These are phyloP conservation scores for Cytospora piceicola DNA, from an alignment of 2,329 filamentous ascomycete genomes.

Conservation along the genomic window DNA sequence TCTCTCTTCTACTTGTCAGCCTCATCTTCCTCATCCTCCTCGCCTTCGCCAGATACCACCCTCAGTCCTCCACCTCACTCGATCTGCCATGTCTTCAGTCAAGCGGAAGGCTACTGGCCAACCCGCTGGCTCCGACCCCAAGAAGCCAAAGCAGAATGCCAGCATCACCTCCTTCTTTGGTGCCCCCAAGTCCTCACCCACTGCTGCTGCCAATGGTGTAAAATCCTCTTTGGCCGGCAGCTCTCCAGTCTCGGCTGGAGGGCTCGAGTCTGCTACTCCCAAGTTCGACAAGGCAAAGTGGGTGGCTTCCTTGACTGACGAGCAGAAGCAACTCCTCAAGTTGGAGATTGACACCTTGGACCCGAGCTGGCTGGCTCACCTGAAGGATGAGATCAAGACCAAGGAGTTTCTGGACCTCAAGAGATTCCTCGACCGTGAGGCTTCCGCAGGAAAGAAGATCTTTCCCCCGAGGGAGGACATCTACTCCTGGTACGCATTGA, in stretches of 20 bases:
- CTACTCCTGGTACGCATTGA: slow-evolving; percentile 80
- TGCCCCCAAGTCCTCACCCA: slow-evolving; percentile 59
- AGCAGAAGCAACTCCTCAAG: slow-evolving; percentile 80
- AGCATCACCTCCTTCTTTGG: slow-evolving; percentile 92
- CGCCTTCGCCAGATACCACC: neutral
- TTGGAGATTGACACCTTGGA: slow-evolving; percentile 92
- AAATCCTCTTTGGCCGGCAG: slow-evolving; percentile 26
- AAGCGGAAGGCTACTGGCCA: slow-evolving; percentile 69
- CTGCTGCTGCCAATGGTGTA: slow-evolving; percentile 32
- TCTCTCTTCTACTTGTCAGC: neutral
- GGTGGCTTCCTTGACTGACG: slow-evolving; percentile 76
- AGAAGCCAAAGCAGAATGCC: slow-evolving; percentile 74
- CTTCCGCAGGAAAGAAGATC: slow-evolving; percentile 72
- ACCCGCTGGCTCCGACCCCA: slow-evolving; percentile 54
- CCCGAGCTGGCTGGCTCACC: slow-evolving; percentile 84
- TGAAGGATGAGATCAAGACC: slow-evolving; percentile 83
- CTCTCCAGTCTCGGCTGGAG: slow-evolving; percentile 33
- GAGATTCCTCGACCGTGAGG: slow-evolving; percentile 80
- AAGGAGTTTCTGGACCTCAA: slow-evolving; percentile 87
- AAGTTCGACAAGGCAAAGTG: slow-evolving; percentile 91
- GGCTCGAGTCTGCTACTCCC: slow-evolving; percentile 40
- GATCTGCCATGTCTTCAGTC: slow-evolving; percentile 52
- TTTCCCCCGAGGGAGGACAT: slow-evolving; percentile 89
- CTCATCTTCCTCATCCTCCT: slow-evolving; percentile 5
- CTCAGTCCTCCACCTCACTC: neutral